A percentile compares a stretch with the other conserved stretches of the same genome.
Evolutionary conservation across 495 filamentous ascomycete genomes (phyloP).

Genomic region (Talaromyces ruber): DNA sequence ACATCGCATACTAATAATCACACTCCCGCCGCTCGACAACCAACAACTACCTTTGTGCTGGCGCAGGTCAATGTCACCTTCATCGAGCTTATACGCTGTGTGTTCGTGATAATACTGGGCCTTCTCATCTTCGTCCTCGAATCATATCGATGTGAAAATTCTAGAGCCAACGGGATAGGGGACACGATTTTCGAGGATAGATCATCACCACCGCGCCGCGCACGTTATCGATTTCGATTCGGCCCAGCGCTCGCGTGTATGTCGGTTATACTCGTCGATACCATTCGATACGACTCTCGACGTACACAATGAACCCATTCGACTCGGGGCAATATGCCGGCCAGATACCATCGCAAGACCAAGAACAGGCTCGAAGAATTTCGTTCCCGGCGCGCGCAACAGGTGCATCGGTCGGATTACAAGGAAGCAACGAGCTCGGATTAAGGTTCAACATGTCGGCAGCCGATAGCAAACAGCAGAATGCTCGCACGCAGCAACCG

Average conservation of each 20-base stretch:
- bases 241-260: neutral
- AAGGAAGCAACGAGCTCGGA: neutral
- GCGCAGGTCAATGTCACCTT: neutral
- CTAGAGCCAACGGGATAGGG: neutral
- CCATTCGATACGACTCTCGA: neutral
- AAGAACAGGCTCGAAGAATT: neutral
- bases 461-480: neutral
- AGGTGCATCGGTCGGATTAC: neutral
- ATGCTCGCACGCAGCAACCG: neutral
- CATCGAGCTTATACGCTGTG: neutral
- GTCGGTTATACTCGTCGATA: neutral
- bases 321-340: neutral
- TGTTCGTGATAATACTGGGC: neutral
- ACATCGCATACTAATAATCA: neutral
- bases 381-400: neutral
- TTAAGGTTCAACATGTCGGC: neutral
- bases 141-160: neutral
- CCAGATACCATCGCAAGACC: neutral
- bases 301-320: neutral
- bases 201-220: neutral
- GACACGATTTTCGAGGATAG: neutral
- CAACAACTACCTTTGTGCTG: neutral
- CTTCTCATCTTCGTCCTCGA: neutral
- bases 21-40: neutral
- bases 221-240: neutral